Evolutionary conservation across 257 asterid species (phyloP).

Genomic region (Penstemon eatonii): DNA sequence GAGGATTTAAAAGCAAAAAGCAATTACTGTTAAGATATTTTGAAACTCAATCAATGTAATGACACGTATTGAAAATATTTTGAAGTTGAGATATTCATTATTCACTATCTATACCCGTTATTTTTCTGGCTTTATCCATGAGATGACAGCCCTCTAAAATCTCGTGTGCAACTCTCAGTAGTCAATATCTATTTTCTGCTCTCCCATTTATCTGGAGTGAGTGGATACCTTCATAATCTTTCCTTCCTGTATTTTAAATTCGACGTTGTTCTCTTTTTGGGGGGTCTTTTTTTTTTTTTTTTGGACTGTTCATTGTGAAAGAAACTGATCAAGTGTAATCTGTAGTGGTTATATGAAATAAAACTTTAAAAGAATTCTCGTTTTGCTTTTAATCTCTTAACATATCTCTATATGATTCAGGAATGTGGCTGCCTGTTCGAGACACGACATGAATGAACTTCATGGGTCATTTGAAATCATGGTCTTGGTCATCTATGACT

Average conservation of each 20-base stretch:
- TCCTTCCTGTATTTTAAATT: neutral
- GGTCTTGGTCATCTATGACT: constrained; percentile 22
- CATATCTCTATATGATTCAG: constrained; percentile 23
- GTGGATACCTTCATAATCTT: neutral
- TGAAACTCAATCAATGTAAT: neutral
- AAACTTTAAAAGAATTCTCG: neutral
- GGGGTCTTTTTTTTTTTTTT: no score
- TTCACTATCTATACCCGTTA: no score
- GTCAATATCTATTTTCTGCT: neutral
- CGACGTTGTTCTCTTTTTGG: neutral
- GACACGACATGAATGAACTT: constrained; percentile 8
- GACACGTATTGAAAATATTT: neutral
- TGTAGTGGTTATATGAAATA: neutral
- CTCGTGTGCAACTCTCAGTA: neutral
- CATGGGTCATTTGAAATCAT: constrained; percentile 1
- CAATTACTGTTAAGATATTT: neutral
- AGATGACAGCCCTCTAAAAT: neutral
- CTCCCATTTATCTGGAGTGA: no score
- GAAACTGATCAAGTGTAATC: neutral
- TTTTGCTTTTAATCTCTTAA: neutral
- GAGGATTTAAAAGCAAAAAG: neutral
- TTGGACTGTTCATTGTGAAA: neutral
- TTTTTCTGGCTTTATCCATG: neutral
- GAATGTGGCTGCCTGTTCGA: constrained; percentile 21
- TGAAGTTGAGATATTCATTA: no score